Percentiles rank a stretch among this genome's conserved stretches.
These are phyloP conservation scores for Malus fusca DNA, from an alignment of 306 rosid species.

Conservation along the genomic window DNA sequence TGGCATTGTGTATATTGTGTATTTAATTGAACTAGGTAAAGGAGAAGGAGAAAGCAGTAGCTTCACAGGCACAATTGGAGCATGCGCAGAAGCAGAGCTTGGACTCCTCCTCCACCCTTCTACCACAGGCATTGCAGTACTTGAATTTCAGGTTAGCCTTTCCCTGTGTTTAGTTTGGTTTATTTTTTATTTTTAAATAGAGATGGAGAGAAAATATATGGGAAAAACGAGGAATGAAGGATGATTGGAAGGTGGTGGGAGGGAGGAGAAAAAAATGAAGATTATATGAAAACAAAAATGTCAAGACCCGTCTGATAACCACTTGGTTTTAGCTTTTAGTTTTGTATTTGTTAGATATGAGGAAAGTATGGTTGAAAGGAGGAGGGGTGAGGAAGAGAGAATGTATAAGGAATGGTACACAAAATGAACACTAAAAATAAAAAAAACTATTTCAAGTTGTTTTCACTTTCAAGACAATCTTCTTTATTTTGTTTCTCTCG, in stretches of 20 bases:
- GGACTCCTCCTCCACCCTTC: constrained; percentile 14
- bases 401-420: not conserved
- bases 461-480: not conserved
- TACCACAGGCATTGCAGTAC: constrained; percentile 36
- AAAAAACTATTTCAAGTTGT: too few species aligned
- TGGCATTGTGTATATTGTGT: not conserved
- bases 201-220: not conserved
- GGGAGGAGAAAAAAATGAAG: not conserved
- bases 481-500: not conserved
- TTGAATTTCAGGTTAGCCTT: constrained; percentile 37
- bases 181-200: not conserved
- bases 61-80: constrained; percentile 5
- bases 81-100: constrained; percentile 21
- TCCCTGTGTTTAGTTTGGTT: not conserved
- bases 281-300: not conserved
- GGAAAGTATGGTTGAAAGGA: not conserved
- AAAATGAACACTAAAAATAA: not conserved
- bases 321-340: not conserved
- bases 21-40: constrained; percentile 34
- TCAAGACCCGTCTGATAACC: not conserved
- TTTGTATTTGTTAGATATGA: not conserved
- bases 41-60: constrained; percentile 50
- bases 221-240: not conserved
- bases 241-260: not conserved
- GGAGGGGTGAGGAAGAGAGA: not conserved